Conservation (phyloP, 768 basidiomycete genomes). For the Mycena polygramma region DNA sequence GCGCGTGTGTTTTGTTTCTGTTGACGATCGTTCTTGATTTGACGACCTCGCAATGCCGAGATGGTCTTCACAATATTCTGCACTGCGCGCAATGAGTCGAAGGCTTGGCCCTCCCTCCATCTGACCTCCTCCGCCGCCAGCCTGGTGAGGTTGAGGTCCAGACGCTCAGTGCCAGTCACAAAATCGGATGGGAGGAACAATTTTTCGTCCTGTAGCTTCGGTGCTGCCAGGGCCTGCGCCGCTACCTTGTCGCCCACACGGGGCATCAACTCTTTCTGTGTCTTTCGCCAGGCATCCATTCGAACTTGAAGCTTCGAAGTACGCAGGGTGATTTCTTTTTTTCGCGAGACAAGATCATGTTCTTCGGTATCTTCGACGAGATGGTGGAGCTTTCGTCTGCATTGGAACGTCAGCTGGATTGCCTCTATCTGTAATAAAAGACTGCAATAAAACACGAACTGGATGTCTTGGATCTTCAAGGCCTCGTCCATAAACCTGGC, state of each 20-base stretch:
- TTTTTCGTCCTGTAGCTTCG: background rate
- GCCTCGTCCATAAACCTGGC: constrained; percentile 5
- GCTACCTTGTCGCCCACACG: background rate
- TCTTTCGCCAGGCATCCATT: background rate
- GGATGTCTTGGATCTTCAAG: constrained; percentile 5
- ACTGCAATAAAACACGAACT: too few species aligned
- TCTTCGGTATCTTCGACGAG: background rate
- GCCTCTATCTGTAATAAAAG: too few species aligned
- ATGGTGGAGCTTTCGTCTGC: background rate
- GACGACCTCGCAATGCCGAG: background rate
- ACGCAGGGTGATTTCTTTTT: background rate
- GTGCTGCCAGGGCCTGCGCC: background rate
- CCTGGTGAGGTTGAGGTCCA: background rate
- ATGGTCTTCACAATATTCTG: background rate
- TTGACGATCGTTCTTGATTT: background rate
- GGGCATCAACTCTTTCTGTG: background rate
- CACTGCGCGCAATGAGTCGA: background rate
- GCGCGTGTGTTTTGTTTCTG: constrained; percentile 8
- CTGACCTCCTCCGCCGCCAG: background rate
- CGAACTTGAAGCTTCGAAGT: background rate
- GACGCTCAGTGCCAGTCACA: background rate
- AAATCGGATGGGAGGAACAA: constrained; percentile 9
- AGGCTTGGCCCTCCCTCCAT: constrained; percentile 4
- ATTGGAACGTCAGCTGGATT: background rate
- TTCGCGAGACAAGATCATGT: background rate